A percentile compares a stretch with the other conserved stretches of the same genome.
These are phyloP conservation scores for Beauveria sp. DNA, from an alignment of 2,329 filamentous ascomycete genomes.

Conservation along the genomic window DNA sequence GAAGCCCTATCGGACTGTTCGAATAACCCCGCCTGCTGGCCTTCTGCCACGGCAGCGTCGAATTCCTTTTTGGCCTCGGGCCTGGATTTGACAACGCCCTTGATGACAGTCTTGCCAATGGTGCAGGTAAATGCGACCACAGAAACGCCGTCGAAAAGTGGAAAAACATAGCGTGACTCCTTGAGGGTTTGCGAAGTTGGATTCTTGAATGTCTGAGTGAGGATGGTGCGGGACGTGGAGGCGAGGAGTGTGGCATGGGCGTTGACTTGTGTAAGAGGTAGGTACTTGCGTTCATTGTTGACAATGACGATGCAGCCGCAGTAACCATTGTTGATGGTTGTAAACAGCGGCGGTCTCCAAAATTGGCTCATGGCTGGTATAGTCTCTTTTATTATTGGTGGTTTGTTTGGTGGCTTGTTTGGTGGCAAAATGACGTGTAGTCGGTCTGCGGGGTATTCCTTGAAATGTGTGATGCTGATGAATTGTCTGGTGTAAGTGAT, in stretches of 20 bases:
- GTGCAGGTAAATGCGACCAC: conserved; percentile 61
- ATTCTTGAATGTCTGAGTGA: conserved; percentile 56
- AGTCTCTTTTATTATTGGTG: not conserved
- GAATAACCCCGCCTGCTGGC: conserved; percentile 57
- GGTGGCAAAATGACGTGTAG: not conserved
- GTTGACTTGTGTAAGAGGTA: conserved; percentile 51
- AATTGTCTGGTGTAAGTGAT: not conserved
- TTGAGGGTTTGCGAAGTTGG: conserved; percentile 24
- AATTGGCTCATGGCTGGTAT: not conserved
- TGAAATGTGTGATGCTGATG: not conserved
- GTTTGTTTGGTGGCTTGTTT: not conserved
- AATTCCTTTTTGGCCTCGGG: conserved; percentile 54
- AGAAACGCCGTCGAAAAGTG: conserved; percentile 64
- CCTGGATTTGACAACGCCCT: conserved; percentile 60
- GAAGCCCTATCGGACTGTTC: conserved; percentile 51
- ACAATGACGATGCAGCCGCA: conserved; percentile 30
- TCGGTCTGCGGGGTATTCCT: not conserved
- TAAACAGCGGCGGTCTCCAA: not conserved
- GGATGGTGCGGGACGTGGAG: conserved; percentile 38
- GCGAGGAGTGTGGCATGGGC: conserved; percentile 55
- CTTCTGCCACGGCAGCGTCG: conserved; percentile 46
- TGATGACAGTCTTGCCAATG: conserved; percentile 51
- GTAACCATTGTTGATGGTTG: not conserved
- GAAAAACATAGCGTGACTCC: conserved; percentile 60
- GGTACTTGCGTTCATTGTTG: conserved; percentile 28